Base-by-base conservation (phyloP, 2,329 filamentous ascomycete species). In the Penicillium sp. region DNA sequence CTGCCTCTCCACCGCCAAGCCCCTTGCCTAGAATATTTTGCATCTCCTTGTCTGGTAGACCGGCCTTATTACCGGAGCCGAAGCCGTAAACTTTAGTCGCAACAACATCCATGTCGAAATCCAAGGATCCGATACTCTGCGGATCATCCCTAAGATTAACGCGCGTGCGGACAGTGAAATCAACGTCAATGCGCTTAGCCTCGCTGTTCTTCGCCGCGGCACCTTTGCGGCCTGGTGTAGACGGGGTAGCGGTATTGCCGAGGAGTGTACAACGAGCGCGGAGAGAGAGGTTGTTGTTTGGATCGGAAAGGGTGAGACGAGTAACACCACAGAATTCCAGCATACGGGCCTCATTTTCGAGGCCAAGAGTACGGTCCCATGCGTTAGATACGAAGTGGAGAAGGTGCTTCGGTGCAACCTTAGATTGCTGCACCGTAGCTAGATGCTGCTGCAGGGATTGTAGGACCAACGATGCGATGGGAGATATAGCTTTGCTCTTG, bases 291-390 rank as follows among this genome's bases (percentile, higher is more conserved):
- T 62, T 60, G 19, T 65, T 64, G 9, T 68, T 56, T 6, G 63
- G 62, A 13, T 74, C 68, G 1, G 64, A 64, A 29, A 76, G 65
- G 9, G 64, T 68, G 25, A 74, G 67, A 27, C 71, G 74, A 11
- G 77, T 78, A n/a, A 80, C 72, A 29, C 78, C 78, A 54, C 74
- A 75, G 59, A 78, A 77, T 59, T 72, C 74, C 14, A 80, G 72
- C 63, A 78, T 72, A 48, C 74, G 75, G 37, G 78, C 70, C 60
- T 80, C 78, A 55, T 78, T 72, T 50, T 78, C 74, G 8, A 80
- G 66, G 4, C 66, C 70, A 45, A 69, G 67, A 3, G 72, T 71
- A 42, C 72, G 67, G 59, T 77, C 69, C 78, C 78, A 80, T n/a
- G 75, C 75, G 44, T 69, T 60, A 9, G 76, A 75, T 19, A 80